Base-by-base conservation (phyloP, 2,329 filamentous ascomycete species). In the Cladosporium sp. region DNA sequence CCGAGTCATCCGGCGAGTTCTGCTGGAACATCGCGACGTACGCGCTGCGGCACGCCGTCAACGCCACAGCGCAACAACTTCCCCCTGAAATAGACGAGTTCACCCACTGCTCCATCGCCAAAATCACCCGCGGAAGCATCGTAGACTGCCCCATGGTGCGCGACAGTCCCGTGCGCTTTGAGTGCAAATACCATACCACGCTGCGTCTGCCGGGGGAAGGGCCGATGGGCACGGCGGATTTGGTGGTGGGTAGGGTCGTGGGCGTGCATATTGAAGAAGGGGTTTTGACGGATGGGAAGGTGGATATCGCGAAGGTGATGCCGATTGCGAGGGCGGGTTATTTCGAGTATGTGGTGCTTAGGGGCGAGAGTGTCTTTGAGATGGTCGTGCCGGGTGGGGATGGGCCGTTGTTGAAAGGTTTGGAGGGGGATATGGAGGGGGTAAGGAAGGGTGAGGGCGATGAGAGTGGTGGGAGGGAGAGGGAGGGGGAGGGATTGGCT, bases 311-410 rank as follows among this genome's bases (percentile, higher is more conserved):
- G 2, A 82, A 82, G 66, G 80, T 76, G 18, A 68, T 73, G 66
- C 80, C 80, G 3, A 83, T 84, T 64, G 81, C 80, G 6, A 65
- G 81, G 20, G 82, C 76, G 59, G 80, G 80, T 13, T 84, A 84
- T 61, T 79, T 77, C 58, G 71, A 83, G 61, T 84, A 83, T 66
- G 69, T 76, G 1, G 77, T 79, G 9, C 69, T 83, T 2, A 67
- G 68, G 45, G 73, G 79, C 18, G 63, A 64, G 52, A 56, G 50
- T 41, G 75, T 76, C 1, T 84, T 84, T 65, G 79, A 83, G 43
- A 84, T 84, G 80, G 64, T 62, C 4, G 64, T 68, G 22, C 66
- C 66, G 1, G n/a, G n/a, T n/a, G 66, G 66, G 6, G 64, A 68
- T 59, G 59, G 61, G 41, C 61, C 63, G 52, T 44, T 61, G 51